Base-by-base conservation (phyloP, 139 green algal genomes). In the Astrephomene gubernaculifera region DNA sequence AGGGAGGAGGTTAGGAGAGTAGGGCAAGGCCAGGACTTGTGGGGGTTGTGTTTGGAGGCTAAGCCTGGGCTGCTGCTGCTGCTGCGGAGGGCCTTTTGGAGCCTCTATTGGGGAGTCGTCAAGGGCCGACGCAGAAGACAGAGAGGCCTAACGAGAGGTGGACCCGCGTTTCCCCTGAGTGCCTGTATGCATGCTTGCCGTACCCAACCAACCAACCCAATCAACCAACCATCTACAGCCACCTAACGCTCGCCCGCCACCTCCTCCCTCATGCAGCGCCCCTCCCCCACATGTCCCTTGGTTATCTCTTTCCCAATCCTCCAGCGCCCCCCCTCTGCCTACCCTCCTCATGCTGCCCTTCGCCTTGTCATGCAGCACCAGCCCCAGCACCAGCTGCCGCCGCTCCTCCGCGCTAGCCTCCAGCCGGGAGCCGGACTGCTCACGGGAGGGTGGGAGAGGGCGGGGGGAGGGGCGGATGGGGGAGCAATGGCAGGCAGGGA, bases 321-420 rank as follows among this genome's bases (percentile, higher is more conserved):
- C 57, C 14, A 65, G 22, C 49, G 43, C 54, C 1, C 19, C 6
- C 39, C 27, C 49, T 10, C 71, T n/a, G 0, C 82, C 22, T 39
- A 90, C 88, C 88, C 87, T 80, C 21, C 44, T 45, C 75, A 93
- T 78, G 41, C 70, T 89, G n/a, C 57, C 68, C 61, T 87, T 89
- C 27, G 75, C 91, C 63, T 90, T 90, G n/a, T 91, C 89, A 85
- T 95, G 90, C 67, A 95, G 75, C 4, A 90, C 87, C 35, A 95
- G 79, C 7, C 90, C 92, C 61, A 92, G 76, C 54, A 92, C 88
- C 49, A 95, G 79, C 21, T 87, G 86, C 12, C 71, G 45, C 35
- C 87, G 71, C 72, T 94, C 90, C 27, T 91, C 79, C 17, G 86
- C 49, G 10, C 73, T 76, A 33, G 90, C 33, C 2, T 45, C 24